Evolutionary conservation across 306 rosid species (phyloP).

Genomic region (Astragalus glycyphyllos): DNA sequence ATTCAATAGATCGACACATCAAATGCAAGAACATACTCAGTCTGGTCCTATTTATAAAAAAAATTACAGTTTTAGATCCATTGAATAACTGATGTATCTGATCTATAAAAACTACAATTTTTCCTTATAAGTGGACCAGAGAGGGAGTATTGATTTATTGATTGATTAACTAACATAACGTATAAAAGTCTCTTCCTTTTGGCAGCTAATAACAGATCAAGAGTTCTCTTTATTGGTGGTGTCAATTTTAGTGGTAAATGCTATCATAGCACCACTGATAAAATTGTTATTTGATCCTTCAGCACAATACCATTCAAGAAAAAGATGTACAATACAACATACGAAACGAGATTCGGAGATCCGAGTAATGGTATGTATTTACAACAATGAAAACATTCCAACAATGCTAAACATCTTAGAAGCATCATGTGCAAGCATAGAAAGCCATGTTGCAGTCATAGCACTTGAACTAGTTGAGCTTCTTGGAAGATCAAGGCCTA

Average conservation of each 20-base stretch:
- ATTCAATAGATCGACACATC: too few species aligned
- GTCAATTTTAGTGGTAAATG: conserved; percentile 48
- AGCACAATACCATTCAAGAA: conserved; percentile 40
- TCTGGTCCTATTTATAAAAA: too few species aligned
- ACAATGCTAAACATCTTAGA: conserved; percentile 61
- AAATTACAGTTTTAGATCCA: not conserved
- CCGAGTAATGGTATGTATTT: conserved; percentile 62
- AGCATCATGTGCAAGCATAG: conserved; percentile 63
- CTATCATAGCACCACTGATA: conserved; percentile 58
- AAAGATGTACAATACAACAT: conserved; percentile 60
- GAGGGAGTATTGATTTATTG: not conserved
- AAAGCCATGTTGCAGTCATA: conserved; percentile 51
- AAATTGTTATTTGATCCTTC: conserved; percentile 57
- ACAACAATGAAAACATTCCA: conserved; percentile 52
- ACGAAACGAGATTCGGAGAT: conserved; percentile 50
- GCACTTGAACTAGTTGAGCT: conserved; percentile 65
- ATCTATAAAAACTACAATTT: too few species aligned
- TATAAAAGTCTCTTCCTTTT: conserved; percentile 3
- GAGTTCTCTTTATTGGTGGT: conserved; percentile 55
- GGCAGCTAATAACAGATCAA: conserved; percentile 54
- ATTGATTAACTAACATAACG: not conserved
- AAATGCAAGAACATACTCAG: too few species aligned
- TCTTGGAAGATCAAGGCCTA: conserved; percentile 54
- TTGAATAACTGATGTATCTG: too few species aligned
- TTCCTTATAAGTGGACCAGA: too few species aligned